A percentile compares a stretch with the other conserved stretches of the same genome.
Conservation (phyloP, 495 filamentous ascomycete genomes). For the Aspergillus cristatus region DNA sequence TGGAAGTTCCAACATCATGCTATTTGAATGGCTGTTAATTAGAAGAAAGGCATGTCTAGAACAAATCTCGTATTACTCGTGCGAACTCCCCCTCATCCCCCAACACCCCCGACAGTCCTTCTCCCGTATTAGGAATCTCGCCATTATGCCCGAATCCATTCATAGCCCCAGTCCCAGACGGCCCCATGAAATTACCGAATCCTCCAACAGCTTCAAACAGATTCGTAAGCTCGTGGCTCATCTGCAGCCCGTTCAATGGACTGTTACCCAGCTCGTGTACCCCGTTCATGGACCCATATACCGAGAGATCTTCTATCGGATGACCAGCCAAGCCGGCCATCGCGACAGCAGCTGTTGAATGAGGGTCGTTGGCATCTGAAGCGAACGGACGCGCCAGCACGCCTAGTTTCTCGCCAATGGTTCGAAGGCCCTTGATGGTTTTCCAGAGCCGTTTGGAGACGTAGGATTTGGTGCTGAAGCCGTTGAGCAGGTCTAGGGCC, state of each 20-base stretch:
- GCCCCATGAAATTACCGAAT: slow-evolving; percentile 37
- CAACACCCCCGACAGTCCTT: slow-evolving; percentile 41
- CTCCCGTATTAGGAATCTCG: slow-evolving; percentile 36
- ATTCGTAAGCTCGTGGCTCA: slow-evolving; percentile 56
- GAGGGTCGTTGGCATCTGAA: slow-evolving; percentile 41
- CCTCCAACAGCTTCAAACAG: slow-evolving; percentile 64
- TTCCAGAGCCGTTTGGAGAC: slow-evolving; percentile 76
- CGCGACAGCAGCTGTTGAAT: slow-evolving; percentile 58
- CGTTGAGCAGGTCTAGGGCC: slow-evolving; percentile 73
- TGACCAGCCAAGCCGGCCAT: slow-evolving; percentile 70
- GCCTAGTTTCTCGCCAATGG: slow-evolving; percentile 70
- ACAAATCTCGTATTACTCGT: slow-evolving; percentile 55
- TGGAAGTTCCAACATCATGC: too few relatives aligned
- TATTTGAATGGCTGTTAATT: too few relatives aligned
- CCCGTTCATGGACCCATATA: slow-evolving; percentile 39
- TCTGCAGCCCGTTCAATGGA: slow-evolving; percentile 51
- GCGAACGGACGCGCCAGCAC: slow-evolving; percentile 44
- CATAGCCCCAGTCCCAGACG: slow-evolving; percentile 26
- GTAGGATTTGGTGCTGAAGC: slow-evolving; percentile 68
- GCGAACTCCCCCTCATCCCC: slow-evolving; percentile 57
- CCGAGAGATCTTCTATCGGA: slow-evolving; percentile 49
- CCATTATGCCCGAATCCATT: slow-evolving; percentile 33
- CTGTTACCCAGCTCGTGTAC: slow-evolving; percentile 47
- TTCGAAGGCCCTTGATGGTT: slow-evolving; percentile 69
- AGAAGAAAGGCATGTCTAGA: slow-evolving; percentile 31